Evolutionary conservation across 371 early-diverging fungal species (phyloP).

Genomic region (Fennellomyces sp.): DNA sequence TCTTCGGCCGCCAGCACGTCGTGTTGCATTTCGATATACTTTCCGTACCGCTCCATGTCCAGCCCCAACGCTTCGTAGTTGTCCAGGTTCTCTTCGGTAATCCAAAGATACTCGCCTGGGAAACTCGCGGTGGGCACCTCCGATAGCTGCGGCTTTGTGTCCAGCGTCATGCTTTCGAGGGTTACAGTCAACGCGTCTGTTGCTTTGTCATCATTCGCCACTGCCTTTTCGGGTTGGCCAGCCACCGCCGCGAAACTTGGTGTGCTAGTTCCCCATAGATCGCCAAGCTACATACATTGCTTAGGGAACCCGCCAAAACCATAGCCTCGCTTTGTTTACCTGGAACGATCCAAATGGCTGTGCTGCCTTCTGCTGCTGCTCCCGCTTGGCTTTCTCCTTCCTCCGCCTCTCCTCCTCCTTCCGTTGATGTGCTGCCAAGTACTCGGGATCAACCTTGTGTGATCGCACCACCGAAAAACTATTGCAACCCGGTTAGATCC

Average conservation of each 20-base stretch:
- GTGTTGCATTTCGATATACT: conserved; percentile 52
- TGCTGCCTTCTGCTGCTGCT: conserved; percentile 22
- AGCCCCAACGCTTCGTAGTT: conserved; percentile 23
- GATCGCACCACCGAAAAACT: conserved; percentile 70
- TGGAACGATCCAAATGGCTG: conserved; percentile 34
- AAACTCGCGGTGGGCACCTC: conserved; percentile 31
- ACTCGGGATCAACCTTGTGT: conserved; percentile 67
- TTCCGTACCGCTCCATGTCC: conserved; percentile 51
- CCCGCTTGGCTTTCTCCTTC: conserved; percentile 30
- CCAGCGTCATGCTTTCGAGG: conserved; percentile 8
- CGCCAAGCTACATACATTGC: conserved; percentile 50
- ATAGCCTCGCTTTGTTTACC: conserved; percentile 11
- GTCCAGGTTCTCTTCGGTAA: conserved; percentile 57
- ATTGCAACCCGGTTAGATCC: neutral
- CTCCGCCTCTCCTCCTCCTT: conserved; percentile 45
- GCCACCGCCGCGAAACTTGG: conserved; percentile 5
- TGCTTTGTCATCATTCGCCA: conserved; percentile 4
- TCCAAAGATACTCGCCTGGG: conserved; percentile 69
- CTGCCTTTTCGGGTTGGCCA: conserved; percentile 1
- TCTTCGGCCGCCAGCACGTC: conserved; percentile 31
- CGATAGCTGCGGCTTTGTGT: neutral
- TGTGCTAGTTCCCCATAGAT: conserved; percentile 41
- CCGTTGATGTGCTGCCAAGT: conserved; percentile 54
- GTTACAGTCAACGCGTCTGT: conserved; percentile 14
- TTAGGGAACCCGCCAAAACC: neutral